These are phyloP conservation scores for Citropsis articulata DNA, from an alignment of 345 rosid genomes.

Conservation along the genomic window DNA sequence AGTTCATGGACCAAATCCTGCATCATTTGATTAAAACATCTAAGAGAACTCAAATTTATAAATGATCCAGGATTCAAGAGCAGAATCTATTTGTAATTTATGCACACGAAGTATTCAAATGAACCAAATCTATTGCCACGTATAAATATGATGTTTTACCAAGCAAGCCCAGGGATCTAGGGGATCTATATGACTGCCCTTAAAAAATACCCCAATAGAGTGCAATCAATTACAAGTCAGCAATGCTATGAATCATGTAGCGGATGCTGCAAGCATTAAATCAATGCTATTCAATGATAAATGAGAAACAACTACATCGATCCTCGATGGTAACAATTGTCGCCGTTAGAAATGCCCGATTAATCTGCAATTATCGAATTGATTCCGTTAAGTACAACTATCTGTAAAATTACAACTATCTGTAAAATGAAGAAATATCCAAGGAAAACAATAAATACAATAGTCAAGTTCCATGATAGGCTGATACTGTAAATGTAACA, in stretches of 20 bases:
- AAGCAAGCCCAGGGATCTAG: not conserved
- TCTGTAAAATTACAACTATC: too few relatives aligned
- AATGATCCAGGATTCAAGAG: not conserved
- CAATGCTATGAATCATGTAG: not conserved
- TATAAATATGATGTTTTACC: constrained; percentile 1
- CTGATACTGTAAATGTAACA: not conserved
- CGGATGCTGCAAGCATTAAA: constrained; percentile 8
- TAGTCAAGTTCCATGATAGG: not conserved
- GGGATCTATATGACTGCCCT: not conserved
- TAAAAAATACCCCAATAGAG: not conserved
- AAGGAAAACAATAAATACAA: not conserved
- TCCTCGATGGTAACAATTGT: not conserved
- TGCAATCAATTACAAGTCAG: not conserved
- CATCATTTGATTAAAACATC: too few relatives aligned
- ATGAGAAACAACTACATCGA: not conserved
- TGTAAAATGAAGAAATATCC: not conserved
- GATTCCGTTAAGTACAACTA: not conserved
- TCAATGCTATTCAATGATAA: not conserved
- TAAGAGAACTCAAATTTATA: not conserved
- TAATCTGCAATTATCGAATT: constrained; percentile 25
- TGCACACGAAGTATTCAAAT: not conserved
- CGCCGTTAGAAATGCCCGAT: not conserved
- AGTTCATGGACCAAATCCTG: too few relatives aligned
- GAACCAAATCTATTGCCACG: not conserved
- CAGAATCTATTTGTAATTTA: not conserved